A percentile compares a stretch with the other conserved stretches of the same genome.
phyloP scores from a whole-genome alignment of 805 yeast species.

The Wickerhamomyces queroliae region DNA sequence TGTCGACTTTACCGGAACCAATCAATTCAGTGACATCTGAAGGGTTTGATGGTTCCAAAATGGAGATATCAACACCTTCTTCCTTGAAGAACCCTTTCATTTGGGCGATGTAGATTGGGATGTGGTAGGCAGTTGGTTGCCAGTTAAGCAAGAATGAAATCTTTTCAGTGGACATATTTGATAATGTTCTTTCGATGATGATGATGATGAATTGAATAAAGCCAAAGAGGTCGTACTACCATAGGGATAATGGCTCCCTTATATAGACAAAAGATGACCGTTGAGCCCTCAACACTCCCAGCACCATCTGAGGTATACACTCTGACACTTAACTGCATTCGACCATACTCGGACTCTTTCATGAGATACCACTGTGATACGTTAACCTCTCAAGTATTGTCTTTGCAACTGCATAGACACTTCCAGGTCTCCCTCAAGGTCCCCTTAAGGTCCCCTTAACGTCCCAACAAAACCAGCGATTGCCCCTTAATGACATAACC shows the following conservation, averaged over 20 bases:
- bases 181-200: not conserved
- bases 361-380: too few species aligned
- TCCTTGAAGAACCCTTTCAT: constrained; percentile 44
- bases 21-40: constrained; percentile 53
- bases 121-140: constrained; percentile 52
- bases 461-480: too few species aligned
- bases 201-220: not conserved
- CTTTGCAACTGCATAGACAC: too few species aligned
- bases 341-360: too few species aligned
- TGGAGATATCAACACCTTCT: constrained; percentile 43
- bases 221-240: not conserved
- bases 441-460: too few species aligned
- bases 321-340: too few species aligned
- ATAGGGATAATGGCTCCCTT: not conserved
- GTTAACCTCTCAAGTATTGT: too few species aligned
- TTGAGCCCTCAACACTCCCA: too few species aligned
- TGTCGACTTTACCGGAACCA: constrained; percentile 51
- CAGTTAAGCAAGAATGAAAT: constrained; percentile 48
- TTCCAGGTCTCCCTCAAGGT: too few species aligned
- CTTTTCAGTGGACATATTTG: constrained; percentile 36
- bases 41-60: constrained; percentile 51
- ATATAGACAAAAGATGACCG: too few species aligned
- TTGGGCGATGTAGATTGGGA: constrained; percentile 46
- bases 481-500: not conserved
- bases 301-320: too few species aligned